phyloP scores from a whole-genome alignment of 495 filamentous ascomycete species.

The Geopyxis carbonaria region DNA sequence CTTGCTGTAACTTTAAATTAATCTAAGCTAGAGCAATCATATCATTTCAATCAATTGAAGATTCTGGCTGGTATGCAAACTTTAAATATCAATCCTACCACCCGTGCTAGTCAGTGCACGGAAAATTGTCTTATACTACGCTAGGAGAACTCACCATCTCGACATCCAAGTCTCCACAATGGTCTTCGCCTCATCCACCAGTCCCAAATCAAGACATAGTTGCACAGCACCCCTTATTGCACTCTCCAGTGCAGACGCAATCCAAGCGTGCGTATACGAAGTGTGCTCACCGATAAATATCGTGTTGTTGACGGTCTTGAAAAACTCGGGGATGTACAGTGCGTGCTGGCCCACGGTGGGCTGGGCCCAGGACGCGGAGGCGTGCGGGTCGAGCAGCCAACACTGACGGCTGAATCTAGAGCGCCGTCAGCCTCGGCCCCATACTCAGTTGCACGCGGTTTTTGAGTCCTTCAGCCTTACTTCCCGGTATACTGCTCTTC shows the following conservation, averaged over 20 bases:
- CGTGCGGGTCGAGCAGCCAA: constrained; percentile 40
- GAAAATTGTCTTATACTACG: too few species aligned
- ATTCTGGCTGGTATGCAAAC: too few species aligned
- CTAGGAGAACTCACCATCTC: constrained; percentile 38
- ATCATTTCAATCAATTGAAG: too few species aligned
- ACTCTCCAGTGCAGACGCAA: constrained; percentile 48
- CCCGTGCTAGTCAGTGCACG: too few species aligned
- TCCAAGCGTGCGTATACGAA: constrained; percentile 59
- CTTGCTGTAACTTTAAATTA: too few species aligned
- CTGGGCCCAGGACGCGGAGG: constrained; percentile 38
- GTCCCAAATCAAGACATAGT: constrained; percentile 45
- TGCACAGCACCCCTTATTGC: constrained; percentile 49
- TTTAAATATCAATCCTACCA: too few species aligned
- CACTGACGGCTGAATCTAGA: constrained; percentile 36
- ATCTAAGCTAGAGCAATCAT: too few species aligned
- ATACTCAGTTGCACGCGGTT: not conserved
- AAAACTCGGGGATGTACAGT: constrained; percentile 51
- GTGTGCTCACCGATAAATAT: constrained; percentile 59
- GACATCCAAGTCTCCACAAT: constrained; percentile 52
- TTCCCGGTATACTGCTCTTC: constrained; percentile 42
- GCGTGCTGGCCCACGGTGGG: constrained; percentile 44
- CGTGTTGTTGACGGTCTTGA: constrained; percentile 47
- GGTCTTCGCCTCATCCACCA: constrained; percentile 53
- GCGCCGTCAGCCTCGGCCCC: not conserved
- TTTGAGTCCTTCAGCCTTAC: not conserved